Base-by-base conservation (phyloP, 2,329 filamentous ascomycete genomes). In the Aureobasidium mangrovei region DNA sequence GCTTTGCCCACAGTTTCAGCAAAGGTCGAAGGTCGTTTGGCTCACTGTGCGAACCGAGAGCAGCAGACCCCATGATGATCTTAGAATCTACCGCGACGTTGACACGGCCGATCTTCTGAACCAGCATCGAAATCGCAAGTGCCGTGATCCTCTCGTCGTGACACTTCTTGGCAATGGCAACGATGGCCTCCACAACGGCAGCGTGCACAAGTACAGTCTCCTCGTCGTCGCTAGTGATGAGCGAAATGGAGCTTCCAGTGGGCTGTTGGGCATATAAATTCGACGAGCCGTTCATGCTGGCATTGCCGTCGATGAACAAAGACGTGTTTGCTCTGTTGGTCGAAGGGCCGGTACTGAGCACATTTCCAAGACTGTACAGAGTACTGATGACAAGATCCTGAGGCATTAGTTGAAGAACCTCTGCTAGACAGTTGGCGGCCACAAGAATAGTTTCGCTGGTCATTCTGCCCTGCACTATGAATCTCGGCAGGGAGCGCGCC, bases 381-480 rank as follows among this genome's bases (percentile, higher is more conserved):
- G 91, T 97, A 4, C 91, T 95, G 60, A 98, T 97, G 35, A 95
- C 81, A 35, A 90, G 85, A 73, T 98, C 93, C 62, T 95, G 87
- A 1, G 93, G 95, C 9, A 97, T 77, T 63, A 85, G 78, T 61
- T 84, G 85, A 54, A 98, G 74, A 18, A 94, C 83, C 60, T 84
- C 85, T 2, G 91, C 90, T 33, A 98, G 75, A 62, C 86, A 93
- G 60, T 83, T 82, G n/a, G 91, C 89, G 29, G 91, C 91, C 33
- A 91, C 78, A 2, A 77, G 77, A 41, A 93, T 84, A 9, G 83
- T 88, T 29, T 80, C 74, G 12, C 81, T 79, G 54, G 81, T 81
- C 35, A 88, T 82, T 24, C 83, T 81, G 53, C 87, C 85, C 66
- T 95, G 90, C 0, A 96, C 88, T 56, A 98, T 88, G 61, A 95